Percentiles rank a stretch among this genome's conserved stretches.
These are phyloP conservation scores for Entoloma clypeatum DNA, from an alignment of 1,284 basidiomycete genomes.

Conservation along the genomic window DNA sequence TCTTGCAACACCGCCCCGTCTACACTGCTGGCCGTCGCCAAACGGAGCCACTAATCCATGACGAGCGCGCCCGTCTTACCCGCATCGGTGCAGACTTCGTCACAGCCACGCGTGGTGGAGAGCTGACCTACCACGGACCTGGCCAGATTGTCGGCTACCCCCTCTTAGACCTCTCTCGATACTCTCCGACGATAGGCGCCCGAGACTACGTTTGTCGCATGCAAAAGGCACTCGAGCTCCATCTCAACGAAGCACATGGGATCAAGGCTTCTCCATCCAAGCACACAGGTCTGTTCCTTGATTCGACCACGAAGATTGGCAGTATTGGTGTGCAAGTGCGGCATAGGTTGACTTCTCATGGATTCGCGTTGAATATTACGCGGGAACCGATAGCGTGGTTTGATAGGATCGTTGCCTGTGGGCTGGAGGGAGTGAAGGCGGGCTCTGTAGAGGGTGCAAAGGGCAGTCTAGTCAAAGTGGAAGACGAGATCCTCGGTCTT, in stretches of 20 bases:
- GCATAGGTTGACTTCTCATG: conserved; percentile 91
- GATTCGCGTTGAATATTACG: conserved; percentile 92
- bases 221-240: conserved; percentile 57
- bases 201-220: conserved; percentile 73
- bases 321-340: conserved; percentile 97
- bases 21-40: conserved; percentile 93
- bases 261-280: conserved; percentile 53
- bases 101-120: conserved; percentile 81
- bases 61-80: conserved; percentile 66
- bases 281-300: conserved; percentile 77
- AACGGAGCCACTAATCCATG: conserved; percentile 54
- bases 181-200: conserved; percentile 52
- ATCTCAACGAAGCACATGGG: conserved; percentile 55
- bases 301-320: conserved; percentile 72
- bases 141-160: conserved; percentile 98
- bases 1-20: conserved; percentile 87
- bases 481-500: conserved; percentile 50
- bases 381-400: conserved; percentile 82
- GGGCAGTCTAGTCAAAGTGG: conserved; percentile 37
- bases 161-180: conserved; percentile 75
- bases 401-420: conserved; percentile 86
- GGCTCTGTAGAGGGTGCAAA: conserved; percentile 54
- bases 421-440: conserved; percentile 82
- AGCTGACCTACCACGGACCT: conserved; percentile 96
- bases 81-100: conserved; percentile 86